Conservation (phyloP, 495 filamentous ascomycete species). For the Penicillium canescens region DNA sequence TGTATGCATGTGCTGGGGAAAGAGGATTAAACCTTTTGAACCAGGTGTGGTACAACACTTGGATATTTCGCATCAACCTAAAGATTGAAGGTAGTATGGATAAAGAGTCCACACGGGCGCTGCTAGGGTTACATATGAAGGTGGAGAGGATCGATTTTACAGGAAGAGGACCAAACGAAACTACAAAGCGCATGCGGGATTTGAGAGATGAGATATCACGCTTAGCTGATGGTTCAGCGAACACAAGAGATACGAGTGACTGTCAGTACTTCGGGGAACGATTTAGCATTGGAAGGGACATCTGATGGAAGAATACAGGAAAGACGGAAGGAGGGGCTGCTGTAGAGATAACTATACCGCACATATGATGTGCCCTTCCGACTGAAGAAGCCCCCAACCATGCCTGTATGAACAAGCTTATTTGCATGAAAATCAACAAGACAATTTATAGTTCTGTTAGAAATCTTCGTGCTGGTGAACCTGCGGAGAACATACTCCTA, state of each 20-base stretch:
- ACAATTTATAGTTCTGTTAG: no score
- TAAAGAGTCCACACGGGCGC: not conserved
- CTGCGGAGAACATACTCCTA: no score
- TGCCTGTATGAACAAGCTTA: no score
- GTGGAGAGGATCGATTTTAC: constrained; percentile 1
- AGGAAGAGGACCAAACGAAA: not conserved
- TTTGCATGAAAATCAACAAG: no score
- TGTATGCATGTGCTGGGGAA: not conserved
- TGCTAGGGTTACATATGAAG: constrained; percentile 1
- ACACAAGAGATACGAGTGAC: not conserved
- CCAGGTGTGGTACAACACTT: not conserved
- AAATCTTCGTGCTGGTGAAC: no score
- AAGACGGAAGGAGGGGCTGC: not conserved
- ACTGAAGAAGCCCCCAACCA: no score
- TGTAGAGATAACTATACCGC: no score
- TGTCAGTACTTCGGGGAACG: not conserved
- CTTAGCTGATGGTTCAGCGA: not conserved
- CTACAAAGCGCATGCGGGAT: not conserved
- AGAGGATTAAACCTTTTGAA: not conserved
- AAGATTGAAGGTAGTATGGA: not conserved
- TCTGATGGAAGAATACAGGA: not conserved
- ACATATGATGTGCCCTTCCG: no score
- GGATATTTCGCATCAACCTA: not conserved
- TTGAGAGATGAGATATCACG: constrained; percentile 1
- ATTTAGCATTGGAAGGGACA: constrained; percentile 1